phyloP scores from a whole-genome alignment of 2,329 filamentous ascomycete genomes.

The Leptodontidium sp. region DNA sequence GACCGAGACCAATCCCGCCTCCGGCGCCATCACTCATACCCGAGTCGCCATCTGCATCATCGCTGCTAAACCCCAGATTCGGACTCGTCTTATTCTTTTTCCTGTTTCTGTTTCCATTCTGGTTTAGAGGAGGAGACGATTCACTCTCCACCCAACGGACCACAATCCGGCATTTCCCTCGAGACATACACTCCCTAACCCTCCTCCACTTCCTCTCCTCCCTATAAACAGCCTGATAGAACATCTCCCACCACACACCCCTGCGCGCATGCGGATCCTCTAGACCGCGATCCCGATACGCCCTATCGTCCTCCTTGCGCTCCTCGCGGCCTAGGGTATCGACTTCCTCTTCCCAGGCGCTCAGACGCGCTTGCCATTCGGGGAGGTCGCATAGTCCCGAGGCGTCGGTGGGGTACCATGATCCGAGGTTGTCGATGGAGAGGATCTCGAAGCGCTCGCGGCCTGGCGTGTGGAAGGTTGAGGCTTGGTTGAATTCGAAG shows the following conservation, averaged over 20 bases:
- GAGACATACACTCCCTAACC: constrained; percentile 36
- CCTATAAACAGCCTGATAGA: constrained; percentile 27
- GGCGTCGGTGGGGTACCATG: constrained; percentile 16
- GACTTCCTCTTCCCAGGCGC: not conserved
- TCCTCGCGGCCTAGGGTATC: not conserved
- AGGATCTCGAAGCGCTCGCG: constrained; percentile 20
- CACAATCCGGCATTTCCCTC: constrained; percentile 40
- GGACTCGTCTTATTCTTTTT: not conserved
- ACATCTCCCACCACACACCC: constrained; percentile 38
- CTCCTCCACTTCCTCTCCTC: constrained; percentile 36
- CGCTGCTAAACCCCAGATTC: not conserved
- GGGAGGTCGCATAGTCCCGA: not conserved
- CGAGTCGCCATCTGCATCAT: not conserved
- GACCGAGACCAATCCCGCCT: not conserved
- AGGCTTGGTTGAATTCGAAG: constrained; percentile 41
- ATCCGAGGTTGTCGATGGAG: constrained; percentile 26
- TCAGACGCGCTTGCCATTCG: constrained; percentile 9
- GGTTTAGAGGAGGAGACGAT: not conserved
- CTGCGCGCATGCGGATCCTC: constrained; percentile 18
- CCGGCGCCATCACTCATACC: not conserved
- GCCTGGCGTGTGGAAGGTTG: not conserved
- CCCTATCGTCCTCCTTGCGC: constrained; percentile 1
- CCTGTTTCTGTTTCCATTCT: not conserved
- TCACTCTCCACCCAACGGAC: constrained; percentile 31
- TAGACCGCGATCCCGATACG: not conserved